Evolutionary conservation across 2,329 filamentous ascomycete genomes (phyloP).

Genomic region (Aspergillus sp.): DNA sequence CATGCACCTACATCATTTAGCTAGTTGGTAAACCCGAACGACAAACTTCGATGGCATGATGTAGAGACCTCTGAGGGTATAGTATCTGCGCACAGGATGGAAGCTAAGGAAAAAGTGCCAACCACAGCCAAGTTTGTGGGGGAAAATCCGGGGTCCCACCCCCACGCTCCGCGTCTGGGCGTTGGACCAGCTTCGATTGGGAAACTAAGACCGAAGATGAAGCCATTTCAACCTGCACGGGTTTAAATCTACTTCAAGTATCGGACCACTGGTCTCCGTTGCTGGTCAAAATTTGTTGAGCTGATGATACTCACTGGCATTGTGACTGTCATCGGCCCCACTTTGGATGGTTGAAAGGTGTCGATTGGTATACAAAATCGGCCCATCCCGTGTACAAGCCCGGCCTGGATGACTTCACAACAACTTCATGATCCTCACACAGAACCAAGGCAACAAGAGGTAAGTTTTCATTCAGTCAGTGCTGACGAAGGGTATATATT

Average conservation of each 20-base stretch:
- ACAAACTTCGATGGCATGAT: background rate
- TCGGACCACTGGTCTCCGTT: background rate
- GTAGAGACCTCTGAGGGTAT: background rate
- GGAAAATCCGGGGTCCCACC: slow-evolving; percentile 1
- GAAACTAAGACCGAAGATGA: background rate
- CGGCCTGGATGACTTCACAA: no score
- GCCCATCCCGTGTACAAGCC: no score
- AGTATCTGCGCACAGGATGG: background rate
- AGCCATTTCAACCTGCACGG: background rate
- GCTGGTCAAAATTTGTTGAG: background rate
- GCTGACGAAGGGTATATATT: no score
- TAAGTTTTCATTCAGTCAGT: no score
- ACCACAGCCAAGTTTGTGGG: background rate
- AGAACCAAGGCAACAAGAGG: no score
- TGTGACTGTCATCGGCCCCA: background rate
- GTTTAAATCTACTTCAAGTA: background rate
- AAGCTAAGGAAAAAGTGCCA: background rate
- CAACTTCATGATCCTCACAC: no score
- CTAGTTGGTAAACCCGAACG: background rate
- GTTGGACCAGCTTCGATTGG: background rate
- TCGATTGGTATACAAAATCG: no score
- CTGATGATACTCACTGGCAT: background rate
- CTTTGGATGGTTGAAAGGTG: background rate
- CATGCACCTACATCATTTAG: background rate
- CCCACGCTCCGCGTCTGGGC: background rate